A percentile compares a stretch with the other conserved stretches of the same genome.
Conservation (phyloP, 2,329 filamentous ascomycete species). For the Monosporascus cannonballus region DNA sequence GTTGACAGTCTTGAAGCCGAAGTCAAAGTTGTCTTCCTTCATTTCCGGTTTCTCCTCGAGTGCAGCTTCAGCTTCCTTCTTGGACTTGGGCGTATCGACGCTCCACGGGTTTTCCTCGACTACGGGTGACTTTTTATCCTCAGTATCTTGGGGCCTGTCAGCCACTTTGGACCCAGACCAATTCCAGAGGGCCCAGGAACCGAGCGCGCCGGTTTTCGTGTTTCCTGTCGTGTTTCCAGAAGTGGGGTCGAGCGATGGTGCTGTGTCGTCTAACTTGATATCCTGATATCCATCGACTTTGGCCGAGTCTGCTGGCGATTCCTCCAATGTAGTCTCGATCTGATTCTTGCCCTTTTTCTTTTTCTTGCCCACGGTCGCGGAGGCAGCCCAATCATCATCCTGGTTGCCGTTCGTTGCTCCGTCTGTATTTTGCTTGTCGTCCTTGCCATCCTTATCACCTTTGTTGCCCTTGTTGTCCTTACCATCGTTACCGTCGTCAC, state of each 20-base stretch:
- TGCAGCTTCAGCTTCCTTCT: constrained; percentile 41
- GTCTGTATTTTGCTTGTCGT: constrained; percentile 33
- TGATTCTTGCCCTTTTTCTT: constrained; percentile 53
- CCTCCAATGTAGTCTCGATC: constrained; percentile 19
- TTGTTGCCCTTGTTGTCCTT: constrained; percentile 25
- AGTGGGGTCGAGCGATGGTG: constrained; percentile 51
- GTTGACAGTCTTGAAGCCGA: constrained; percentile 14
- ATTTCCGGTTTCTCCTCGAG: constrained; percentile 27
- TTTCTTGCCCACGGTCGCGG: constrained; percentile 40
- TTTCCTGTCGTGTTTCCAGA: constrained; percentile 40
- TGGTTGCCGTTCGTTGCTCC: constrained; percentile 32
- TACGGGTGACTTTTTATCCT: constrained; percentile 35
- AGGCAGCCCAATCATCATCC: constrained; percentile 47
- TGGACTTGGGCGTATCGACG: constrained; percentile 40
- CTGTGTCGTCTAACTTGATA: constrained; percentile 57
- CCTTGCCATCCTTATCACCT: constrained; percentile 16
- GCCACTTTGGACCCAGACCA: constrained; percentile 30
- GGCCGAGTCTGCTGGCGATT: constrained; percentile 23
- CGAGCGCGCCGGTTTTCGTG: constrained; percentile 38
- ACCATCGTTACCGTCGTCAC: constrained; percentile 33
- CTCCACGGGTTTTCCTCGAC: constrained; percentile 45
- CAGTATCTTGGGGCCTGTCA: constrained; percentile 27
- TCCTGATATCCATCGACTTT: constrained; percentile 58
- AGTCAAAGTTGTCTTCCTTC: constrained; percentile 22
- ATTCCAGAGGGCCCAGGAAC: constrained; percentile 50